phyloP scores from a whole-genome alignment of 495 filamentous ascomycete genomes.

The Hypoxylon fuscum region DNA sequence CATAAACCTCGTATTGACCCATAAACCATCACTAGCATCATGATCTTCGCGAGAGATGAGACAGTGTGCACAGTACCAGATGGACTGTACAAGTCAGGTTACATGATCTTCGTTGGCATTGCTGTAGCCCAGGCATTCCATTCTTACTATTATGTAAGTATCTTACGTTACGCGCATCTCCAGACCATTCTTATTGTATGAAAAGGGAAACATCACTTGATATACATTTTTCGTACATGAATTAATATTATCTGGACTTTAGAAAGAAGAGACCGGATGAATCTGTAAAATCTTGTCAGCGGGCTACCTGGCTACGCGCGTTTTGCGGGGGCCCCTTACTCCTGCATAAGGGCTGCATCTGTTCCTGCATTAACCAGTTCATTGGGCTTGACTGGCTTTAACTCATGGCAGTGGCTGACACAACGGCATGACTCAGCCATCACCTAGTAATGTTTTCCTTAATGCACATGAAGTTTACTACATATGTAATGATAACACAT shows the following conservation, averaged over 20 bases:
- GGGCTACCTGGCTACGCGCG: no score
- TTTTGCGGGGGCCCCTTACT: slow-evolving; percentile 28
- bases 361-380: slow-evolving; percentile 37
- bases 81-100: slow-evolving; percentile 13
- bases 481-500: no score
- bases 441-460: neutral
- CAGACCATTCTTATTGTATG: slow-evolving; percentile 6
- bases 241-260: no score
- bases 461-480: no score
- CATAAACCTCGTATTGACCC: slow-evolving; percentile 41
- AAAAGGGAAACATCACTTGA: no score
- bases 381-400: slow-evolving; percentile 11
- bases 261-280: no score
- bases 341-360: slow-evolving; percentile 26
- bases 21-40: slow-evolving; percentile 29
- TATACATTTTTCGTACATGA: no score
- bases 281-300: no score
- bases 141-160: no score
- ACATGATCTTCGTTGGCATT: slow-evolving; percentile 17
- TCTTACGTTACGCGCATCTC: slow-evolving; percentile 4
- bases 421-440: slow-evolving; percentile 10
- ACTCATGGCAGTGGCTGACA: slow-evolving; percentile 21
- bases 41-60: slow-evolving; percentile 24
- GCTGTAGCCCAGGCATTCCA: neutral
- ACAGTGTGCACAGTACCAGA: slow-evolving; percentile 20